Evolutionary conservation across 2,329 filamentous ascomycete species (phyloP).

Genomic region (Corynespora cassiicola): DNA sequence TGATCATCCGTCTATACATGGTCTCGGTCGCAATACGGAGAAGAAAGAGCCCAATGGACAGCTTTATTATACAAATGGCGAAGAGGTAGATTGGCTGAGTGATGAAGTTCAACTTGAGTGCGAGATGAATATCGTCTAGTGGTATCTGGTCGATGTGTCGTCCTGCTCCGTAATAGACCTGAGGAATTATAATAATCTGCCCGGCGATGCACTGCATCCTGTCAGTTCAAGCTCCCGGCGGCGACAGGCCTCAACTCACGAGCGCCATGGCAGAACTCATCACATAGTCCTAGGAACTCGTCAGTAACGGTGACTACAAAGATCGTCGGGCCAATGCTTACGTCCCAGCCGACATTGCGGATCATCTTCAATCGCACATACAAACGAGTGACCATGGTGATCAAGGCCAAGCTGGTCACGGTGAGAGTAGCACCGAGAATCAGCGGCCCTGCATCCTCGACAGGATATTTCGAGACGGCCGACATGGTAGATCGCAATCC

Average conservation of each 20-base stretch:
- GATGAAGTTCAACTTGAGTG: slow-evolving; percentile 57
- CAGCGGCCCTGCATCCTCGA: slow-evolving; percentile 45
- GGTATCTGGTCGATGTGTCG: slow-evolving; percentile 53
- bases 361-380: slow-evolving; percentile 59
- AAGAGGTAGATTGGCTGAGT: slow-evolving; percentile 56
- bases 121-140: slow-evolving; percentile 36
- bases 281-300: slow-evolving; percentile 45
- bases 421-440: slow-evolving; percentile 52
- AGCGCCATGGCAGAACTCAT: slow-evolving; percentile 51
- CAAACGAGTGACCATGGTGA: slow-evolving; percentile 50
- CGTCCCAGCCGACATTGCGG: slow-evolving; percentile 59
- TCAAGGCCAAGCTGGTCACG: slow-evolving; percentile 48
- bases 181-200: slow-evolving; percentile 48
- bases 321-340: slow-evolving; percentile 14
- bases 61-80: slow-evolving; percentile 55
- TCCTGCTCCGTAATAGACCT: slow-evolving; percentile 55
- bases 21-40: slow-evolving; percentile 51
- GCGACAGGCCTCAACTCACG: slow-evolving; percentile 15
- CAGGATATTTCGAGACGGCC: too few species aligned
- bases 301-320: slow-evolving; percentile 10
- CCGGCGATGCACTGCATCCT: slow-evolving; percentile 43
- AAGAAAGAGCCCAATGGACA: slow-evolving; percentile 58
- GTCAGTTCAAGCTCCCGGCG: slow-evolving; percentile 8
- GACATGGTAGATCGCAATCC: too few species aligned
- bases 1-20: slow-evolving; percentile 51